Conservation (phyloP, 352 stramenopile species). For the Lagenidium giganteum region DNA sequence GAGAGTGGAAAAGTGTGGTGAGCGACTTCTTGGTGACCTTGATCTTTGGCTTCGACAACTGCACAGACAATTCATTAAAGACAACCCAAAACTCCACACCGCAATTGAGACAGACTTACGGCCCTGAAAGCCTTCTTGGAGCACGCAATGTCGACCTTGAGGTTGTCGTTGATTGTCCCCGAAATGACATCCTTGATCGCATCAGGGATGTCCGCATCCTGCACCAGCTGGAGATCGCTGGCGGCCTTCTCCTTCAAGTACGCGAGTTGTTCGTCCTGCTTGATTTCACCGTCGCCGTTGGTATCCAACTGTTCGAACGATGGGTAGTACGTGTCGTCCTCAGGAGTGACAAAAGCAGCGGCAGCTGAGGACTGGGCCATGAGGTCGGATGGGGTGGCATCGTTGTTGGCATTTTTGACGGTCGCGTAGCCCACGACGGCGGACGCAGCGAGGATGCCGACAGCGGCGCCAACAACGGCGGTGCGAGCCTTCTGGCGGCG, state of each 20-base stretch:
- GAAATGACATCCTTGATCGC: slow-evolving; percentile 30
- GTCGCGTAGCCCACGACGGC: slow-evolving; percentile 37
- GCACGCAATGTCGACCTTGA: slow-evolving; percentile 24
- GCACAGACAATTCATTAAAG: background rate
- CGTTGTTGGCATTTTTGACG: slow-evolving; percentile 3
- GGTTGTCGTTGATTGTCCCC: slow-evolving; percentile 38
- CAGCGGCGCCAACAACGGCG: slow-evolving; percentile 26
- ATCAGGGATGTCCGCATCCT: slow-evolving; percentile 20
- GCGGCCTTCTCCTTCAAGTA: slow-evolving; percentile 22
- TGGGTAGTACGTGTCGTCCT: slow-evolving; percentile 37
- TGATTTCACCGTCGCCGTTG: slow-evolving; percentile 26
- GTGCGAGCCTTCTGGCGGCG: slow-evolving; percentile 44
- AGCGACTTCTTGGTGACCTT: slow-evolving; percentile 22
- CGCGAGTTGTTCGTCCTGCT: slow-evolving; percentile 29
- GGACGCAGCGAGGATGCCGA: slow-evolving; percentile 31
- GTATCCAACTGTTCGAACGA: slow-evolving; percentile 28
- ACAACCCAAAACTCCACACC: background rate
- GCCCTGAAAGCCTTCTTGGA: slow-evolving; percentile 30
- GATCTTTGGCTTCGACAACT: slow-evolving; percentile 27
- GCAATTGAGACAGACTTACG: slow-evolving; percentile 19
- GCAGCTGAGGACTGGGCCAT: slow-evolving; percentile 18
- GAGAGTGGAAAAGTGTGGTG: slow-evolving; percentile 25
- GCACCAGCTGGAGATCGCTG: slow-evolving; percentile 20
- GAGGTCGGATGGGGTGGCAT: slow-evolving; percentile 15
- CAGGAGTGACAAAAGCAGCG: slow-evolving; percentile 23